Conservation (phyloP, 495 filamentous ascomycete species). For the Achaetomiella virescens region DNA sequence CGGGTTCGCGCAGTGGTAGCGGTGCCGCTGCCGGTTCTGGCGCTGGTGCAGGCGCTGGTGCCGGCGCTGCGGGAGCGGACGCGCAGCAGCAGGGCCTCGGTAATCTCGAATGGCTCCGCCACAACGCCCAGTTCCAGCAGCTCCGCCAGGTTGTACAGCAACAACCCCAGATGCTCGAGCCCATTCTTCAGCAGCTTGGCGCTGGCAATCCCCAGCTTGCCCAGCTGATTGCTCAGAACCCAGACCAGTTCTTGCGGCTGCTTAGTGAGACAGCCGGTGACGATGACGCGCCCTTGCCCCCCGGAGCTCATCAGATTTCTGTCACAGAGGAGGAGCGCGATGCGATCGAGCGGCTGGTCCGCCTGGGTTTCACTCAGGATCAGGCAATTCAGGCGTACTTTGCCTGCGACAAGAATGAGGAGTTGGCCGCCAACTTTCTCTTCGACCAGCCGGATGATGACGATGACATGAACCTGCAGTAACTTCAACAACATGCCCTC, state of each 20-base stretch:
- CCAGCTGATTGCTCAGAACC: conserved; percentile 79
- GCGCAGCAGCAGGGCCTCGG: conserved; percentile 55
- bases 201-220: conserved; percentile 93
- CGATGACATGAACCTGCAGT: conserved; percentile 40
- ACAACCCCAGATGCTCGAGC: conserved; percentile 95
- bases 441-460: conserved; percentile 95
- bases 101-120: conserved; percentile 90
- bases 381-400: conserved; percentile 97
- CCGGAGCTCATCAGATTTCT: conserved; percentile 79
- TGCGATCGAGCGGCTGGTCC: conserved; percentile 89
- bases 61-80: conserved; percentile 41
- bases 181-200: conserved; percentile 93
- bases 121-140: conserved; percentile 96
- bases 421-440: conserved; percentile 93
- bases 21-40: conserved; percentile 29
- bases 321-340: conserved; percentile 95
- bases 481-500: conserved; percentile 1
- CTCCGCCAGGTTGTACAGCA: conserved; percentile 94
- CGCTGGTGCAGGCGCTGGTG: conserved; percentile 40
- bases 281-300: conserved; percentile 71
- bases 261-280: conserved; percentile 74
- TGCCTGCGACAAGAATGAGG: conserved; percentile 98
- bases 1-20: conserved; percentile 39
- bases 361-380: conserved; percentile 86
- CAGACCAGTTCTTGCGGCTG: conserved; percentile 85